Evolutionary conservation across 345 rosid species (phyloP), one percentile per base, ranked within the genome.

Genomic region (Linum tenue): DNA sequence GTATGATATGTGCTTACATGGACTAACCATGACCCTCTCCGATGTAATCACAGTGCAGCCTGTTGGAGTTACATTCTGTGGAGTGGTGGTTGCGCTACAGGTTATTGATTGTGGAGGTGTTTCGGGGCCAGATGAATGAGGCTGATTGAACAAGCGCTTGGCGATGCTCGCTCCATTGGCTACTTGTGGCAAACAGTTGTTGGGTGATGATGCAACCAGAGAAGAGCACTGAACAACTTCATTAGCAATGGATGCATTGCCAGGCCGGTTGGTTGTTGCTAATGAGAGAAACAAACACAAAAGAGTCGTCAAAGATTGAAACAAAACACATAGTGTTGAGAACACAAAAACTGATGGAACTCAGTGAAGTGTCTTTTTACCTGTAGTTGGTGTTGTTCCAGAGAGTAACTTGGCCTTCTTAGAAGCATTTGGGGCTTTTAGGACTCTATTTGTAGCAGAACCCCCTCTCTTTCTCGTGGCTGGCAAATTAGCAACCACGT

Each of bases 131-230:
- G 87, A 48, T 3, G 11, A 8, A 60, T 48, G 56, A 60, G 73
- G 67, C 74, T 78, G 84, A 73, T 78, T 75, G 73, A 88, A 88
- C 79, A 90, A 79, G 74, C 88, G 78, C 83, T 90, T 88, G 4
- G 84, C 95, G 56, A 86, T 84, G 22, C 75, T 71, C 7, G 91
- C 82, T 55, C 73, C 79, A 10, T 77, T 75, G 62, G 63, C 66
- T 7, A 73, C 37, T 0, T 73, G 56, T 43, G 65, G 55, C 36
- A 68, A 59, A 5, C 56, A n/a, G 44, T 65, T 59, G 14, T 66
- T 57, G 2, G 70, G 16, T 62, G 75, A 69, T 57, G 75, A 37
- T 53, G 43, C 77, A 60, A 68, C 66, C 37, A 42, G 59, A 1
- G 82, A 50, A 8, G 75, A 60, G n/a, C 11, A 31, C 0, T 11